Evolutionary conservation across 257 asterid species (phyloP), one percentile per base, ranked within the genome.

Genomic region (Anisodus tanguticus): DNA sequence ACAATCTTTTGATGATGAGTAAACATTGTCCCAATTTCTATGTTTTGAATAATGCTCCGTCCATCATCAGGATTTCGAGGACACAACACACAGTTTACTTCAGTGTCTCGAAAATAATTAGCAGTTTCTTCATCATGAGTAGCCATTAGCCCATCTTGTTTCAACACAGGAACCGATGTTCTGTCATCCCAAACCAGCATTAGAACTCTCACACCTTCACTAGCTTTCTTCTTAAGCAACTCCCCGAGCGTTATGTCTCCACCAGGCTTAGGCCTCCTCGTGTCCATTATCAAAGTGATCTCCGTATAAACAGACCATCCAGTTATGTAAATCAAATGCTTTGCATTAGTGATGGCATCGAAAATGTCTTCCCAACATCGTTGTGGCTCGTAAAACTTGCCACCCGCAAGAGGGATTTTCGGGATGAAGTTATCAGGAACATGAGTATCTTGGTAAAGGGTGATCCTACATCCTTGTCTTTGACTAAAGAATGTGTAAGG

Each of bases 61-160:
- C 83, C 86, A 62, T 84, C 86, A 63, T 84, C 83, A 26, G 83
- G 83, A 77, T 84, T 76, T 45, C 86, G 83, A 11, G 86, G 86
- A 35, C 86, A 84, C 41, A 84, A 63, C 17, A 84, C 86, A 51
- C 86, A 84, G 3, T 76, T 22, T n/a, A 84, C 86, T 19, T 84
- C 45, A 9, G 83, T 59, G 11, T 53, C 9, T 59, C 22, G 54
- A 47, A 84, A 84, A 71, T 59, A 84, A n/a, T 17, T 8, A 7
- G 43, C 63, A 17, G 85, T 83, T n/a, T 70, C 85, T 49, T 70
- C 49, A 9, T 83, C 85, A 68, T 83, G 85, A 37, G 85, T 83
- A n/a, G 70, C 82, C 85, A 83, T 83, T 31, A 83, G 57, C 22
- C 85, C 85, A 43, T 83, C 85, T 31, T 71, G n/a, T 63, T 83